Base-by-base conservation (phyloP, 768 basidiomycete genomes). In the Harrya chromipes region DNA sequence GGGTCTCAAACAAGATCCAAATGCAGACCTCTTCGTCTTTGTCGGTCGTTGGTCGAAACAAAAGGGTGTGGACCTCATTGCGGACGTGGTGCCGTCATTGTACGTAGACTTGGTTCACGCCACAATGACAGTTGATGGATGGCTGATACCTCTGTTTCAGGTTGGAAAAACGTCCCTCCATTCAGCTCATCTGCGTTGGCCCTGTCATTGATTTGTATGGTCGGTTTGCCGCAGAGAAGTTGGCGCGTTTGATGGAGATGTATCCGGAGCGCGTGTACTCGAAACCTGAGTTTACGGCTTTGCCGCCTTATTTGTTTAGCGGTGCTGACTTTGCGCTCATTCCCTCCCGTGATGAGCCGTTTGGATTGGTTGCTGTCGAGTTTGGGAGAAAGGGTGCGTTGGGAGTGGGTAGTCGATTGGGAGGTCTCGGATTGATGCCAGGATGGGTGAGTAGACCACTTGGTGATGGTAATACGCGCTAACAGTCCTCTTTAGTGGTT, bases 41-140 rank as follows among this genome's bases (percentile, higher is more conserved):
- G 94, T 97, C 55, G 94, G 94, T 65, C 87, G 94, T 55, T 97
- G 94, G 94, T 97, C 94, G 6, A 97, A 95, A 69, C 94, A 97
- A 69, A 97, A 97, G 70, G 94, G 90, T 70, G 92, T 97, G n/a
- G 94, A 97, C 71, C 74, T 97, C 37, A 97, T 97, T 57, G 94
- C 94, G 9, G 94, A 97, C 69, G 85, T 97, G 54, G 90, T 97
- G 89, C 94, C 93, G 20, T 78, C 81, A 4, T 63, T 97, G 84
- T 90, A 63, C 60, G 88, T 79, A 12, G 9, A 13, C 4, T n/a
- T 19, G 4, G 0, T 33, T 16, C 20, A 0, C 27, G 20, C n/a
- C 5, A 11, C 9, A 1, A 0, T 14, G 4, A 21, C 19, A 17
- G 17, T 3, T 43, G 17, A 11, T 40, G 19, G 27, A 10, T 33